Base-by-base conservation (phyloP, 129 eudicot genomes). In the Oenanthe sinensis region DNA sequence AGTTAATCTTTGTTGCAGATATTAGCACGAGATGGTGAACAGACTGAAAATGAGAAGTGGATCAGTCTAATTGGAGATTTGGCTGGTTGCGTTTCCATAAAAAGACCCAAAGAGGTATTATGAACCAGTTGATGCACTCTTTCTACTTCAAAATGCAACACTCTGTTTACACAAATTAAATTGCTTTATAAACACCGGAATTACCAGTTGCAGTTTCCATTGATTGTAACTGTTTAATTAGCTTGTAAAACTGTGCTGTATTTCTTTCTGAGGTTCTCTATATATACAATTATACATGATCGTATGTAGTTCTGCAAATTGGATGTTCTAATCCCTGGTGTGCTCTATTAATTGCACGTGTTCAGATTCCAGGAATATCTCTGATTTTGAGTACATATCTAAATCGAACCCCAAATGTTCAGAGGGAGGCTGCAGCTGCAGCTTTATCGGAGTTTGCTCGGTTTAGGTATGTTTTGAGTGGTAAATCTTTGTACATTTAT, bases 401-500 rank as follows among this genome's bases (percentile, higher is more conserved):
- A 79, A 91, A 90, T 73, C 90, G 82, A 63, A 89, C 88, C 46
- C 83, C 79, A 79, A 86, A 85, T 77, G 85, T 85, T 85, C 92
- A 87, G 58, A 90, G 97, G 85, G 97, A 95, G 89, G 96, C 98
- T 77, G 98, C 98, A 6, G 98, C 98, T 76, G 98, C 97, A 55
- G 97, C 94, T 82, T 84, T 95, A 77, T 95, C 98, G 0, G 98
- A 91, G 79, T 95, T 91, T 80, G 91, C 92, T 71, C 90, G 91
- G 40, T 88, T 88, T 85, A 91, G 96, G 98, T 92, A 85, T 40
- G 83, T 75, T 75, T 79, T 10, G 17, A 58, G 14, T 46, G 20
- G 20, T 74, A 46, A 46, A n/a, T 28, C 26, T 74, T 44, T 12
- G 33, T 24, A n/a, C 33, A n/a, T 0, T n/a, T n/a, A 8, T 67